Evolutionary conservation across 1,284 basidiomycete species (phyloP).

Genomic region (Malassezia nana): DNA sequence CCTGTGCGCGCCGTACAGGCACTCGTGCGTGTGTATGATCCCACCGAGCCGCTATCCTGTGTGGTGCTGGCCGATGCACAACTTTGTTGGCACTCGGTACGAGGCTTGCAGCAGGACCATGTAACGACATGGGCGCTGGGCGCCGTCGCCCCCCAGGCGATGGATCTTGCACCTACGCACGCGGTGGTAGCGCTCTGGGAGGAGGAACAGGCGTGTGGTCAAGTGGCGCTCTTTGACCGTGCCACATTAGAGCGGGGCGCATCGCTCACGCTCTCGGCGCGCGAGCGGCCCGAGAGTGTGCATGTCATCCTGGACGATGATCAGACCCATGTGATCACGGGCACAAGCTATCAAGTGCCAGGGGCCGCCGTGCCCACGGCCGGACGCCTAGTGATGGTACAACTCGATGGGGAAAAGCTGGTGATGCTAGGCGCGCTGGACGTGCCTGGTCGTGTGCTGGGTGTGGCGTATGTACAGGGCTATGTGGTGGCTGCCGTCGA

Average conservation of each 20-base stretch:
- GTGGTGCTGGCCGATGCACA: not conserved
- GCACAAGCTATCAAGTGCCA: constrained; percentile 27
- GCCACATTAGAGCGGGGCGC: not conserved
- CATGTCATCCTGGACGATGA: constrained; percentile 15
- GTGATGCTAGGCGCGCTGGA: constrained; percentile 21
- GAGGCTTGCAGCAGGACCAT: not conserved
- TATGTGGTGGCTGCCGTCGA: constrained; percentile 36
- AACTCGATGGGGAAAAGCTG: constrained; percentile 16
- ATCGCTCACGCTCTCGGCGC: not conserved
- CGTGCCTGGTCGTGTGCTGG: constrained; percentile 39
- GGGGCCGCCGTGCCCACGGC: constrained; percentile 22
- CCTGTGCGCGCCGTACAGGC: not conserved
- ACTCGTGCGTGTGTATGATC: not conserved
- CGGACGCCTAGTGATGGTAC: constrained; percentile 30
- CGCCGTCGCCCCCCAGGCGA: not conserved
- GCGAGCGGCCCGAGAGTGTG: constrained; percentile 38
- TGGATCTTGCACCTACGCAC: not conserved
- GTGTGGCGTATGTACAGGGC: constrained; percentile 19
- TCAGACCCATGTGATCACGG: constrained; percentile 25
- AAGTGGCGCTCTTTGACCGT: not conserved
- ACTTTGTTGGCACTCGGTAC: not conserved
- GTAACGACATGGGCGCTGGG: not conserved
- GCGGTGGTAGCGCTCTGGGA: not conserved
- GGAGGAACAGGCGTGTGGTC: not conserved
- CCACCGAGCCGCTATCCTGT: not conserved